Base-by-base conservation (phyloP, 1,139 yeast genomes). In the Debaryomyces psychrophilus region DNA sequence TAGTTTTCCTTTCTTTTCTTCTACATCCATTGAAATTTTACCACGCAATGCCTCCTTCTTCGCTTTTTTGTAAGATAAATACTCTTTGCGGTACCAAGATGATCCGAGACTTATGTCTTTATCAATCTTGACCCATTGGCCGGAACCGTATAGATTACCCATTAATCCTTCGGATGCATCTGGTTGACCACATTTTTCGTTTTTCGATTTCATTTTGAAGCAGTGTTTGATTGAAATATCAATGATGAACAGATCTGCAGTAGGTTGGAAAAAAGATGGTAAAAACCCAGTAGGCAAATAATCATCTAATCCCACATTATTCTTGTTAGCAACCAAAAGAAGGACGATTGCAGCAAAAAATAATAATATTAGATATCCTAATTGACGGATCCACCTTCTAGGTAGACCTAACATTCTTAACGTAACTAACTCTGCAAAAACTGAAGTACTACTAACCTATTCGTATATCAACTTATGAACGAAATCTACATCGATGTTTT, bases 211-310 rank as follows among this genome's bases (percentile, higher is more conserved):
- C 43, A 66, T 43, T 34, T 56, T 60, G 43, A 56, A 57, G 52
- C 79, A 74, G n/a, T 55, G 58, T 12, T 59, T 63, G 9, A 74
- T 53, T 38, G 66, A 53, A 6, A 74, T 53, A 52, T 74, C 79
- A 8, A 72, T 56, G n/a, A 74, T 56, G 49, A 62, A 73, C 45
- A 60, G 54, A 48, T 70, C 73, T 5, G 73, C 61, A 1, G 67
- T 56, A 5, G 77, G 78, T 51, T 72, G 76, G 58, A 73, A 71
- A 55, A 67, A 73, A 11, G 65, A 55, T 1, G 77, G 77, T 4
- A 72, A 61, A 31, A 68, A 50, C 31, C 61, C 59, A 17, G 55
- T 51, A 1, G 74, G 74, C 14, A 72, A 49, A 45, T 61, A 63
- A 26, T 64, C 60, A 39, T 65, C 58, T 23, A 71, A 57, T 4